A percentile compares a stretch with the other conserved stretches of the same genome.
phyloP scores from a whole-genome alignment of 2,329 filamentous ascomycete genomes.

The Coniochaeta prunicola region DNA sequence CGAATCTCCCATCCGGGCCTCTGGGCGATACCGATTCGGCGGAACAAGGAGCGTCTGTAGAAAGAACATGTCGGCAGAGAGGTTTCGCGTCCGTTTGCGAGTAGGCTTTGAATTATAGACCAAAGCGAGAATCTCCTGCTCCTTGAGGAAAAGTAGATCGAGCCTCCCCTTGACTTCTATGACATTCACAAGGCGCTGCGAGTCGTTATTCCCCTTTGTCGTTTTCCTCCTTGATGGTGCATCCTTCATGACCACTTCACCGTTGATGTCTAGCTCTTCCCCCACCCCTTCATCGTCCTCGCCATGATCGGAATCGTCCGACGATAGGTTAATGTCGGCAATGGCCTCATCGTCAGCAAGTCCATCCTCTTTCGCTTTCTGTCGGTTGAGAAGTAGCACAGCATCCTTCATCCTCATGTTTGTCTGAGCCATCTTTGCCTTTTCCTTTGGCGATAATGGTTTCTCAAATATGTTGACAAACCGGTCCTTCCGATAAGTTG shows the following conservation, averaged over 20 bases:
- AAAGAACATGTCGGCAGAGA: slow-evolving; percentile 92
- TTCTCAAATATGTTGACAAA: slow-evolving; percentile 93
- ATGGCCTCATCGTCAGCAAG: slow-evolving; percentile 60
- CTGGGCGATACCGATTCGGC: slow-evolving; percentile 85
- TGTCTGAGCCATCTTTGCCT: slow-evolving; percentile 65
- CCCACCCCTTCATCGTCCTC: slow-evolving; percentile 35
- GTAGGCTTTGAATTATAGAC: slow-evolving; percentile 71
- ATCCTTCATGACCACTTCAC: slow-evolving; percentile 53
- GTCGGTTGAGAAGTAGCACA: slow-evolving; percentile 44
- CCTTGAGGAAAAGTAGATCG: slow-evolving; percentile 74
- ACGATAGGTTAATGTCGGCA: slow-evolving; percentile 54
- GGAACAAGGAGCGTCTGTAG: slow-evolving; percentile 79
- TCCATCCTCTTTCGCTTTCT: slow-evolving; percentile 27
- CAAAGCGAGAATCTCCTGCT: slow-evolving; percentile 76
- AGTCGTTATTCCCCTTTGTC: slow-evolving; percentile 23
- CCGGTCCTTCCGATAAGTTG: slow-evolving; percentile 79
- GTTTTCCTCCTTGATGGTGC: slow-evolving; percentile 29
- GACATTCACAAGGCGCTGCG: slow-evolving; percentile 71
- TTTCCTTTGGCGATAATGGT: slow-evolving; percentile 65
- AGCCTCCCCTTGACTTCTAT: slow-evolving; percentile 78
- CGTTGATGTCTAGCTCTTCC: slow-evolving; percentile 43
- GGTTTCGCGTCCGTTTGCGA: slow-evolving; percentile 45
- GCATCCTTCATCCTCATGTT: slow-evolving; percentile 64
- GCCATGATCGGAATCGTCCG: slow-evolving; percentile 30
- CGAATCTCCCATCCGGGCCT: slow-evolving; percentile 71